phyloP scores from a whole-genome alignment of 176 grass and related monocot genomes.

The Zizania latifolia region DNA sequence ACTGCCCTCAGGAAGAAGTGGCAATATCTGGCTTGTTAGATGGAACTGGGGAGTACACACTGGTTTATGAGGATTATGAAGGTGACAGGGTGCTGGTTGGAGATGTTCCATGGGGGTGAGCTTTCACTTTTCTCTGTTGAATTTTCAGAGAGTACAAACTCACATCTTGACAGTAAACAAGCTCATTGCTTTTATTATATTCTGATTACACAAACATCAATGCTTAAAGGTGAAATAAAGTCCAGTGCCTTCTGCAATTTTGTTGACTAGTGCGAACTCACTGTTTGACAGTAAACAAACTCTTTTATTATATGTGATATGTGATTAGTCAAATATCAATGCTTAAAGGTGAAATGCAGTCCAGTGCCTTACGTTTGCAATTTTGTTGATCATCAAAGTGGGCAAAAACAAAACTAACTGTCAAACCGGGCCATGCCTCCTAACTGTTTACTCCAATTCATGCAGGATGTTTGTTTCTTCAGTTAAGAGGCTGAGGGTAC shows the following conservation, averaged over 20 bases:
- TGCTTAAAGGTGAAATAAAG: background rate
- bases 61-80: constrained; percentile 76
- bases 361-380: background rate
- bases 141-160: background rate
- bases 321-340: background rate
- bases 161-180: background rate
- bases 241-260: background rate
- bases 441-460: background rate
- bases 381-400: background rate
- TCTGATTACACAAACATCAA: background rate
- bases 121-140: background rate
- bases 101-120: constrained; percentile 77
- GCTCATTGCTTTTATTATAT: background rate
- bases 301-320: background rate
- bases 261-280: background rate
- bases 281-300: background rate
- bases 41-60: constrained; percentile 59
- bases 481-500: constrained; percentile 57
- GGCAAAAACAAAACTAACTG: background rate
- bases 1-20: constrained; percentile 21
- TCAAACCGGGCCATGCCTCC: background rate
- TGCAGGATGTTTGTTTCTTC: constrained; percentile 66
- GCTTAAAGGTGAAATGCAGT: background rate
- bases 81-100: constrained; percentile 67
- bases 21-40: constrained; percentile 51